Base-by-base conservation (phyloP, 768 basidiomycete genomes). In the Mycena venus region DNA sequence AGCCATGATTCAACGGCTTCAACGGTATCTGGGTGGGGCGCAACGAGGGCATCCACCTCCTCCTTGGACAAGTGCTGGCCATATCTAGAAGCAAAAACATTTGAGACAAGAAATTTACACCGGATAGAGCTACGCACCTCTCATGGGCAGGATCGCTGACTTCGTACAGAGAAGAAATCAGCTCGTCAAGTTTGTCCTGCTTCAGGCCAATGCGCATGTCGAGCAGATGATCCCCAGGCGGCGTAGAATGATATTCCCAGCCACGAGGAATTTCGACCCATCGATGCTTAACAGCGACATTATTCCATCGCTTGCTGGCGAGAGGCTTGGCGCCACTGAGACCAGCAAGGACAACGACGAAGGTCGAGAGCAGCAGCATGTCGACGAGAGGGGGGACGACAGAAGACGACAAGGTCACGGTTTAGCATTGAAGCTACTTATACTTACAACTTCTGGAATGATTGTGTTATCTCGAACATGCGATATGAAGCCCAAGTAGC, bases 1-100 rank as follows among this genome's bases (percentile, higher is more conserved):
- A 95, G 84, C 93, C 94, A 95, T 62, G 88, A 85, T 40, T 89
- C 85, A 60, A 94, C 91, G 0, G 84, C 80, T 34, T 86, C 82
- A n/a, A 92, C 60, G 40, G 89, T 90, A 73, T 89, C 87, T 0
- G 85, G 85, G 73, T 90, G 87, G 6, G 94, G 94, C 7, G 89
- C 87, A 68, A 93, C 88, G 58, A 94, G 84, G 4, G 79, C 86
- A 29, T 94, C 91, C 4, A 92, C 91, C 74, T 94, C 90, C 67
- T 88, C 89, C 83, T 93, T 93, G 44, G 92, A 88, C 59, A 94
- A 82, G 75, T 91, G 86, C 19, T 86, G 84, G 0, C 90, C 91
- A 71, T 87, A 88, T 64, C 87, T 85, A 40, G 23, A 53, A 40
- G 8, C 17, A n/a, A 12, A 23, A 4, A n/a, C 15, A n/a, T 61